Evolutionary conservation across 2,329 filamentous ascomycete genomes (phyloP).

Genomic region (Colletotrichum noveboracense): DNA sequence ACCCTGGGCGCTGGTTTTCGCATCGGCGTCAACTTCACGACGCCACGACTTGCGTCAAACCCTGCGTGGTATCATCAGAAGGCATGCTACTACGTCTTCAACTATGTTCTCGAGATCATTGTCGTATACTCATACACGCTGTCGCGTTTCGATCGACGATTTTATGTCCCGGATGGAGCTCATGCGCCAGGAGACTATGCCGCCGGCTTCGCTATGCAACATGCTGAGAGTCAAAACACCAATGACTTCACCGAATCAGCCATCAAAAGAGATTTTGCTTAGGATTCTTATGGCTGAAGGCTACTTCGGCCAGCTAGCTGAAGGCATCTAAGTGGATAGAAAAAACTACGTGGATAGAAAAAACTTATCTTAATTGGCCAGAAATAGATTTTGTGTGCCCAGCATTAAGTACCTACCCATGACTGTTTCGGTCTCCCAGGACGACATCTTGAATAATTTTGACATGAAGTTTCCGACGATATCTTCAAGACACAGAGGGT

Average conservation of each 20-base stretch:
- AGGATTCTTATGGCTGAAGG: too few relatives aligned
- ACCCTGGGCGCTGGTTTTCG: neutral
- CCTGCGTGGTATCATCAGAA: neutral
- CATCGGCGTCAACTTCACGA: neutral
- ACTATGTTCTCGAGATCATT: neutral
- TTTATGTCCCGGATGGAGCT: neutral
- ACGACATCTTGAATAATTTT: too few relatives aligned
- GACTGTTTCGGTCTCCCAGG: too few relatives aligned
- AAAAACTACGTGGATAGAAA: too few relatives aligned
- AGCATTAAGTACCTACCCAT: too few relatives aligned
- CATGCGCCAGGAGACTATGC: neutral
- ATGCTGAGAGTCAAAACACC: neutral
- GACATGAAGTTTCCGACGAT: too few relatives aligned
- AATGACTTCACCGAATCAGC: fast-evolving
- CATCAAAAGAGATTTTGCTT: too few relatives aligned
- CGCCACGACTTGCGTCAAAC: neutral
- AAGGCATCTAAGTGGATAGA: too few relatives aligned
- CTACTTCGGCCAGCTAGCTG: too few relatives aligned
- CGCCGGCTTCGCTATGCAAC: neutral
- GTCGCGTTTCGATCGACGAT: neutral
- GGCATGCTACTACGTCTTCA: neutral
- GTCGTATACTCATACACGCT: fast-evolving
- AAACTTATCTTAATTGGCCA: too few relatives aligned
- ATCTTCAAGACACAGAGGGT: too few relatives aligned
- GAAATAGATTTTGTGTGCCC: too few relatives aligned